These are phyloP conservation scores for Pythium biforme DNA, from an alignment of 352 stramenopile species.

Conservation along the genomic window DNA sequence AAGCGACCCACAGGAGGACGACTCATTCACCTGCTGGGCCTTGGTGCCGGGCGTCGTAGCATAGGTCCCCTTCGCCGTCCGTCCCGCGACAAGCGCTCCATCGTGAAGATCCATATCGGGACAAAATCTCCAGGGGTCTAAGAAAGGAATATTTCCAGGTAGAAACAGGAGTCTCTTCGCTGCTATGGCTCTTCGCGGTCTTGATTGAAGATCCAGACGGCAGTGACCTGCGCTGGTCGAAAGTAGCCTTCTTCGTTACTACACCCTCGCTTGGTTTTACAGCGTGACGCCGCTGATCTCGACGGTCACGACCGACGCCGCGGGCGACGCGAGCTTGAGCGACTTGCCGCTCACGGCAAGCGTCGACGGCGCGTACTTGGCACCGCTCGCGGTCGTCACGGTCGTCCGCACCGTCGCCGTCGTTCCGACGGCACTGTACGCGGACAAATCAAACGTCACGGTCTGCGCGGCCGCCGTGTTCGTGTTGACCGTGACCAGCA, in stretches of 20 bases:
- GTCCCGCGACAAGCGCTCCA: neutral
- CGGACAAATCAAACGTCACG: constrained; percentile 40
- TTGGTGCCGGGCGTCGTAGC: neutral
- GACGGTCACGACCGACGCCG: constrained; percentile 44
- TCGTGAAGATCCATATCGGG: neutral
- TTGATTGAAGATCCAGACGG: neutral
- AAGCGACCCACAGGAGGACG: constrained; percentile 4
- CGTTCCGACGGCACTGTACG: constrained; percentile 31
- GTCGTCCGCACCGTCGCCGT: constrained; percentile 43
- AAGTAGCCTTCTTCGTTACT: too few relatives aligned
- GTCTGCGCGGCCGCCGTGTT: constrained; percentile 25
- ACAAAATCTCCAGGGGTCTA: too few relatives aligned
- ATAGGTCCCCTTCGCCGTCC: neutral
- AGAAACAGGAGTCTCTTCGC: too few relatives aligned
- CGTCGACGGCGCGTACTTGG: constrained; percentile 34
- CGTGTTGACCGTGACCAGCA: constrained; percentile 49
- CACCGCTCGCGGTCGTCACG: constrained; percentile 35
- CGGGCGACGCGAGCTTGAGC: constrained; percentile 33
- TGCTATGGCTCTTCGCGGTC: too few relatives aligned
- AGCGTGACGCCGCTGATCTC: constrained; percentile 35
- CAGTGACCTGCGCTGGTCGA: too few relatives aligned
- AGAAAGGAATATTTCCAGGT: neutral
- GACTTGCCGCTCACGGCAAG: constrained; percentile 28
- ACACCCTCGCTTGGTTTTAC: neutral
- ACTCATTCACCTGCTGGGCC: neutral